These are phyloP conservation scores for Neonectria sp. DNA, from an alignment of 2,329 filamentous ascomycete species.

Conservation along the genomic window DNA sequence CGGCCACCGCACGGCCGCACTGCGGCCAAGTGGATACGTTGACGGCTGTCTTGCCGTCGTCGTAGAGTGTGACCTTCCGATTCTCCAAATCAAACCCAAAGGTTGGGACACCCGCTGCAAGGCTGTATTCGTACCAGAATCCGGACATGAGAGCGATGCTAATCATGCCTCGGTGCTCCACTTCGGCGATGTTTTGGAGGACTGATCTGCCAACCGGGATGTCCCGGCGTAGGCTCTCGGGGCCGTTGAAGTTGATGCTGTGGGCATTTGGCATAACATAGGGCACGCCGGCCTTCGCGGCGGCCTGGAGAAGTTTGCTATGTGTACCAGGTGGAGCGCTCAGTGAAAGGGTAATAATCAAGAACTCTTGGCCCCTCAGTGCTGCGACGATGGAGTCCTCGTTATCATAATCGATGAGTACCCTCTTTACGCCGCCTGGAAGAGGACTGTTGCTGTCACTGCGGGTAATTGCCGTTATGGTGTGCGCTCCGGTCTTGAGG, in stretches of 20 bases:
- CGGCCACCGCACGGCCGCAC: constrained; percentile 33
- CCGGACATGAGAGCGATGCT: constrained; percentile 68
- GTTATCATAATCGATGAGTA: constrained; percentile 61
- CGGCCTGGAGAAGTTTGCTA: constrained; percentile 66
- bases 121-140: constrained; percentile 70
- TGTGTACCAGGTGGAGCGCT: constrained; percentile 61
- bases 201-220: constrained; percentile 54
- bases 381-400: constrained; percentile 61
- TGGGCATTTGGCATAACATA: constrained; percentile 63
- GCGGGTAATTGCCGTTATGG: constrained; percentile 66
- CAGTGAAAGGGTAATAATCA: constrained; percentile 68
- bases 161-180: constrained; percentile 56
- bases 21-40: constrained; percentile 73
- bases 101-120: constrained; percentile 54
- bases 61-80: constrained; percentile 61
- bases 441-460: constrained; percentile 56
- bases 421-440: constrained; percentile 60
- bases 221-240: constrained; percentile 54
- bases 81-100: constrained; percentile 66
- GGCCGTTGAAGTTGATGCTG: constrained; percentile 59
- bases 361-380: constrained; percentile 67
- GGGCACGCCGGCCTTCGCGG: constrained; percentile 67
- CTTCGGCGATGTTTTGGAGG: constrained; percentile 50
- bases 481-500: constrained; percentile 60
- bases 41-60: constrained; percentile 70